Evolutionary conservation across 305 asterid species (phyloP), one percentile per base, ranked within the genome.

Genomic region (Fraxinus floribunda): DNA sequence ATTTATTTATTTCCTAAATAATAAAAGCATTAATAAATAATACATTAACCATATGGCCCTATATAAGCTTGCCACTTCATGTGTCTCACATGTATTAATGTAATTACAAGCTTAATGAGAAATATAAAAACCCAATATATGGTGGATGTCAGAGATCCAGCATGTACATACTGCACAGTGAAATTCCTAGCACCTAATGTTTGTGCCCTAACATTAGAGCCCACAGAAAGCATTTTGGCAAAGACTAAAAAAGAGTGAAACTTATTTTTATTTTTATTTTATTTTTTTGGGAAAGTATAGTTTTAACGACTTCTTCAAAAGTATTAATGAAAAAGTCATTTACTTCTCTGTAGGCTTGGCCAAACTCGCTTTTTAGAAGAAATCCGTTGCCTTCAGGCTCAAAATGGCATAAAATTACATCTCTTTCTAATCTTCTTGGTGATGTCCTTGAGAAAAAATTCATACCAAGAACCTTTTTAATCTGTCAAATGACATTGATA

Each of bases 81-180:
- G 81, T 76, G 72, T 78, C 84, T 78, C 85, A 78, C 71, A 8
- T 29, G 52, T 46, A 71, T 70, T 57, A 38, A 73, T 39, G 26
- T 20, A 13, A 44, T 26, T 64, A 80, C 5, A 78, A 57, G 62
- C 35, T 46, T 20, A 77, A 52, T 66, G 10, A 72, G 64, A 49
- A 15, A 62, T 72, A 62, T 70, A 52, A 73, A 79, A 77, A 46
- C 79, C 22, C 80, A 44, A 79, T 22, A 76, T 49, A 77, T 0
- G 57, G 78, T 75, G 77, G 77, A 80, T 84, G 89, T 80, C 89
- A 86, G 87, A 88, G 88, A 88, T 89, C 87, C 83, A 77, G 13
- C 91, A 88, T 86, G 88, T 44, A 16, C 16, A 44, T 44, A 9
- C 49, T 87, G 94, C 81, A 52, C 49, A 44, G 1, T 44, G 55